A percentile compares a stretch with the other conserved stretches of the same genome.
These are phyloP conservation scores for Plasmodium ovale DNA, from an alignment of 169 alveolate species.

Conservation along the genomic window DNA sequence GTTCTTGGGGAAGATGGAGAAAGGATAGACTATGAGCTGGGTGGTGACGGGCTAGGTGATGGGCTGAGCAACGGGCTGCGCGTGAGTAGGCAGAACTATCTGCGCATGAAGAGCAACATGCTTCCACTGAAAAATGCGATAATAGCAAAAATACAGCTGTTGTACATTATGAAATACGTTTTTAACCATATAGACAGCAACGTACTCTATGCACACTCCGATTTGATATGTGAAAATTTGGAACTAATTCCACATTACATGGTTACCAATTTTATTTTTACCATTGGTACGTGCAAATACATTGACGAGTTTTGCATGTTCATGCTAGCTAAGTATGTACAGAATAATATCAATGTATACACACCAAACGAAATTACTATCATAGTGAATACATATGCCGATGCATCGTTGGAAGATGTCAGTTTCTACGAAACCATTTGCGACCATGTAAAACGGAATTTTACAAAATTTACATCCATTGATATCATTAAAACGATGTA, in stretches of 20 bases:
- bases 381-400: conserved; percentile 73
- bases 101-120: conserved; percentile 21
- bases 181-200: conserved; percentile 65
- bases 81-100: conserved; percentile 12
- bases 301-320: conserved; percentile 74
- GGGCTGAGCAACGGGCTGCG: background rate
- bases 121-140: conserved; percentile 16
- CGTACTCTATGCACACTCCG: conserved; percentile 64
- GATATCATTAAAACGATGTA: conserved; percentile 51
- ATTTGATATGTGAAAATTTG: conserved; percentile 60
- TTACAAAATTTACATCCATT: conserved; percentile 27
- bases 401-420: conserved; percentile 71
- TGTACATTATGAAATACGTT: conserved; percentile 62
- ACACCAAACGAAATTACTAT: conserved; percentile 48
- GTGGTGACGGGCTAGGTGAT: no score
- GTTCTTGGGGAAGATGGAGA: background rate
- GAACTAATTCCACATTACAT: conserved; percentile 48
- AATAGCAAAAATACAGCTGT: conserved; percentile 17
- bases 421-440: conserved; percentile 74
- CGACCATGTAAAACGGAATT: conserved; percentile 37
- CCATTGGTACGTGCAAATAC: conserved; percentile 73
- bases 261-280: conserved; percentile 65
- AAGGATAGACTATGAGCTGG: background rate
- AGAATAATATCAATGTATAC: conserved; percentile 38
- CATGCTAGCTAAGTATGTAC: conserved; percentile 73